Conservation (phyloP, 2,329 filamentous ascomycete species). For the Alternaria sp. region DNA sequence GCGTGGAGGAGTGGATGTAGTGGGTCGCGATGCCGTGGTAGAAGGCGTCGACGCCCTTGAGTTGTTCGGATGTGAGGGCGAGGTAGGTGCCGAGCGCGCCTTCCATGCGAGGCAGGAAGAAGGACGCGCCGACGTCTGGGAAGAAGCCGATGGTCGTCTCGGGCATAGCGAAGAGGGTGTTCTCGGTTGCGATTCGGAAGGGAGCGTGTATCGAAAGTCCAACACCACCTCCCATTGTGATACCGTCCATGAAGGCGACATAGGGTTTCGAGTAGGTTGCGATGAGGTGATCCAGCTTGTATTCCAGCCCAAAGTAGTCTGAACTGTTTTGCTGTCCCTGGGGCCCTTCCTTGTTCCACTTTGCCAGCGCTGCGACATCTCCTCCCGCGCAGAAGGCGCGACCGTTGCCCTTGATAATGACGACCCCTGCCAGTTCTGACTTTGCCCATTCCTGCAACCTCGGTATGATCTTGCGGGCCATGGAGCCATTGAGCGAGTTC, state of each 20-base stretch:
- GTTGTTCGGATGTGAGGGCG: constrained; percentile 83
- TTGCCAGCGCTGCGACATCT: constrained; percentile 81
- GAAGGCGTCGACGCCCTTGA: constrained; percentile 84
- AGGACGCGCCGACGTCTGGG: constrained; percentile 94
- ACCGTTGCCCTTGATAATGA: constrained; percentile 90
- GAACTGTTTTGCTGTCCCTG: constrained; percentile 76
- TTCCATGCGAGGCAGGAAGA: constrained; percentile 91
- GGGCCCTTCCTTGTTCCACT: constrained; percentile 70
- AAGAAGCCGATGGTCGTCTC: constrained; percentile 99
- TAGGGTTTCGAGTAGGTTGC: constrained; percentile 93
- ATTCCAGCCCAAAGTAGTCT: constrained; percentile 93
- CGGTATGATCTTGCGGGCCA: constrained; percentile 93
- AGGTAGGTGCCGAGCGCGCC: constrained; percentile 90
- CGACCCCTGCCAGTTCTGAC: constrained; percentile 89
- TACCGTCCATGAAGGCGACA: constrained; percentile 94
- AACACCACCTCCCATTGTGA: constrained; percentile 98
- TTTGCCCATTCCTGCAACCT: constrained; percentile 92
- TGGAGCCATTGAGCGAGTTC: constrained; percentile 91
- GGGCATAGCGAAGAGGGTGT: constrained; percentile 96
- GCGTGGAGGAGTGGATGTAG: constrained; percentile 88
- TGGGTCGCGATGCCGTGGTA: constrained; percentile 94
- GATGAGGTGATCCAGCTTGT: constrained; percentile 93
- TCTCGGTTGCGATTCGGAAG: constrained; percentile 94
- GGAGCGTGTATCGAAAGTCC: constrained; percentile 94
- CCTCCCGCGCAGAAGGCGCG: constrained; percentile 91